These are phyloP conservation scores for Gossypium trilobum DNA, from an alignment of 441 rosid species.

Conservation along the genomic window DNA sequence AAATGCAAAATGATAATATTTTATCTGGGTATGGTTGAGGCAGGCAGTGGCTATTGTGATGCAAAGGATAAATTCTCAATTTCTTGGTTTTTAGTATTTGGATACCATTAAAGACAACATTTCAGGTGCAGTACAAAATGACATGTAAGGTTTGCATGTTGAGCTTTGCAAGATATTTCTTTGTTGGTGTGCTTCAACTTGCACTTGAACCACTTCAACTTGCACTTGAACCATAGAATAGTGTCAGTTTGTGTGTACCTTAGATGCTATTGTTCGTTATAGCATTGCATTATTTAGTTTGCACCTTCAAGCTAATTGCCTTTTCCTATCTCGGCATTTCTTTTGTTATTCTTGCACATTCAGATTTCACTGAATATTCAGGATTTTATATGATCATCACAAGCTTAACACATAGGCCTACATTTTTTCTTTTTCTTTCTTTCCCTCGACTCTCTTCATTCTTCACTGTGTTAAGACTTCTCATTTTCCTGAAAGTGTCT, in stretches of 20 bases:
- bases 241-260: not conserved
- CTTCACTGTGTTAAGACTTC: not conserved
- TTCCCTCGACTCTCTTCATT: not conserved
- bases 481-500: not conserved
- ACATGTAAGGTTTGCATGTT: not conserved
- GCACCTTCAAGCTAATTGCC: not conserved
- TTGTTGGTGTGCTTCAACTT: not conserved
- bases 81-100: not conserved
- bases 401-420: not conserved
- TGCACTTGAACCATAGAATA: not conserved
- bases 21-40: not conserved
- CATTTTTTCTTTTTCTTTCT: not conserved
- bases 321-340: not conserved
- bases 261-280: not conserved
- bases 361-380: not conserved
- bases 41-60: not conserved
- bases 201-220: too few relatives aligned
- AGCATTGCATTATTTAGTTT: not conserved
- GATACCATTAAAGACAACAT: not conserved
- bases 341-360: not conserved
- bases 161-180: not conserved
- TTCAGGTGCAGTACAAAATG: not conserved
- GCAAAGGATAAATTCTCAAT: not conserved
- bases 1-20: not conserved
- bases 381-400: not conserved